Conservation (phyloP, 345 rosid genomes). For the Anastatica hierochuntica region DNA sequence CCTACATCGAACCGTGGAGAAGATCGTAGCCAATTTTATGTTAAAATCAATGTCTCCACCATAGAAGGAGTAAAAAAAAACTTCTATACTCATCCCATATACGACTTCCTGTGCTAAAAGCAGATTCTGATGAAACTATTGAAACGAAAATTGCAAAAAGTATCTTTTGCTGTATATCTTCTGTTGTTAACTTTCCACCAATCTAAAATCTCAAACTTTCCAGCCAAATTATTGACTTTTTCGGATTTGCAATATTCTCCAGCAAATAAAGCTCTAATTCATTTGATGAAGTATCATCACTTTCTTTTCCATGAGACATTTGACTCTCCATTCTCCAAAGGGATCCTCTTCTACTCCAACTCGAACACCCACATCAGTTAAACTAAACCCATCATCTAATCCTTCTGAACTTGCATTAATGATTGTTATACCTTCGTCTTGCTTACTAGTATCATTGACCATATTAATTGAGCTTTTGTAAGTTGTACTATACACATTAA, state of each 20-base stretch:
- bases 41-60: not conserved
- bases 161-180: not conserved
- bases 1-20: not conserved
- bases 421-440: not conserved
- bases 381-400: no score
- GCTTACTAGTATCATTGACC: no score
- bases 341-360: not conserved
- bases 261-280: not conserved
- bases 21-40: not conserved
- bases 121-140: not conserved
- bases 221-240: not conserved
- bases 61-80: not conserved
- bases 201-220: not conserved
- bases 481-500: not conserved
- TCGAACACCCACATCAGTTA: no score
- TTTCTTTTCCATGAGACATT: not conserved
- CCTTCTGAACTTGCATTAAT: not conserved
- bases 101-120: not conserved
- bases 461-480: not conserved
- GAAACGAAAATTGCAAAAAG: not conserved
- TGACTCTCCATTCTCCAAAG: not conserved
- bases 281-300: not conserved
- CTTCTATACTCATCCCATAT: not conserved
- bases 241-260: not conserved
- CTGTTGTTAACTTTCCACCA: not conserved